Base-by-base conservation (phyloP, 2,329 filamentous ascomycete genomes). In the Trichothecium sympodiale region DNA sequence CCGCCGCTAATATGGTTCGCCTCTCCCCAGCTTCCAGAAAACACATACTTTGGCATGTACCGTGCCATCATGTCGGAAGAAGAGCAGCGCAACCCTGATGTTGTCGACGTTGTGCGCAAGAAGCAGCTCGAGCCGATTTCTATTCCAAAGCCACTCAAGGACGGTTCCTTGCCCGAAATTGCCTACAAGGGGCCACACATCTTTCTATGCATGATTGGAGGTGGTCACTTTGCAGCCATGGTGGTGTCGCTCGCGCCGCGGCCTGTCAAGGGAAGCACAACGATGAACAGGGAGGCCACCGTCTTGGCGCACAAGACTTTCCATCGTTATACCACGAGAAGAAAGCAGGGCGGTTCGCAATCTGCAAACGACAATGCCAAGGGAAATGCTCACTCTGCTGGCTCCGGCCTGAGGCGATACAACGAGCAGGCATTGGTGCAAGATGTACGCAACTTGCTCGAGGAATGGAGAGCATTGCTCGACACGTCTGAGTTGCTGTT, bases 201-300 rank as follows among this genome's bases (percentile, higher is more conserved):
- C 34, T 96, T 98, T 53, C 72, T 98, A 33, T 96, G 88, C 59
- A 98, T 98, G 91, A 94, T 98, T 34, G 91, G 91, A 17, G 91
- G 91, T 40, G 91, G 91, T 0, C 91, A 98, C 55, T 98, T 98
- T 53, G 91, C 91, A 1, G 91, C 84, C 34, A 96, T 96, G 88
- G 69, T 96, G 9, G 83, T 98, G 9, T 87, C 87, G 0, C 69
- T 96, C 4, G 77, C 85, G 1, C 88, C 91, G 0, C 83, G 87
- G 42, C 66, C 82, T 36, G 74, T 76, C 27, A 89, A 84, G 53
- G 66, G 68, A 3, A 65, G 73, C 13, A 82, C 83, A 0, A 69
- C 81, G 2, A 74, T 94, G 52, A 87, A 93, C 45, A 73, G 85
- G 36, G 83, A 94, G 50, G 86, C 89, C 5, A 82, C 81, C 0